A percentile compares a stretch with the other conserved stretches of the same genome.
These are phyloP conservation scores for Datisca glomerata DNA, from an alignment of 306 rosid genomes.

Conservation along the genomic window DNA sequence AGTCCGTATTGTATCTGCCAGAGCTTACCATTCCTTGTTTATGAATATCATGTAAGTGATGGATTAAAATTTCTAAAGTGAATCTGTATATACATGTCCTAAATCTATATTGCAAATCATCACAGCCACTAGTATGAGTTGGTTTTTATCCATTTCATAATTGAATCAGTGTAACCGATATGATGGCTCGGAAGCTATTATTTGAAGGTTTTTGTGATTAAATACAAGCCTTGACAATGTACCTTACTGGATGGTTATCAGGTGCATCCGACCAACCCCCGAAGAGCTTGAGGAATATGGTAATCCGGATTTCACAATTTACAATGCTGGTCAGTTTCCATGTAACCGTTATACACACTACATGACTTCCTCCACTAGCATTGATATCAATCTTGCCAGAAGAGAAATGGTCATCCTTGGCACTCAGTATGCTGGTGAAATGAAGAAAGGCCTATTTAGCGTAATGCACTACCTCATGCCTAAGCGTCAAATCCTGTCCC, in stretches of 20 bases:
- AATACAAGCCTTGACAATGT: background rate
- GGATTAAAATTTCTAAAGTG: too few relatives aligned
- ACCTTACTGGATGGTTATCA: slow-evolving; percentile 55
- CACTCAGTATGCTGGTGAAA: slow-evolving; percentile 91
- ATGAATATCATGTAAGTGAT: slow-evolving; percentile 98
- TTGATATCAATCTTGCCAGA: slow-evolving; percentile 71
- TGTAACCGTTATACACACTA: slow-evolving; percentile 87
- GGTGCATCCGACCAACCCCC: slow-evolving; percentile 86
- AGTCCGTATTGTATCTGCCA: slow-evolving; percentile 76
- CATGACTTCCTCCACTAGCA: slow-evolving; percentile 94
- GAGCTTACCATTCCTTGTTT: slow-evolving; percentile 87
- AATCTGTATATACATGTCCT: too few relatives aligned
- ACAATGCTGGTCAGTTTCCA: slow-evolving; percentile 93
- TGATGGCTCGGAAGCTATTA: too few relatives aligned
- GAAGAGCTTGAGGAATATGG: slow-evolving; percentile 91
- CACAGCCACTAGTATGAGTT: too few relatives aligned
- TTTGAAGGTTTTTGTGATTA: too few relatives aligned
- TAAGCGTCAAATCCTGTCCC: slow-evolving; percentile 60
- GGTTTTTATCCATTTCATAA: too few relatives aligned
- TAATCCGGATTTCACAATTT: slow-evolving; percentile 87
- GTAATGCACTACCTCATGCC: slow-evolving; percentile 96
- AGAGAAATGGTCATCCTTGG: slow-evolving; percentile 96
- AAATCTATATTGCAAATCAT: too few relatives aligned
- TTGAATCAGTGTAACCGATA: too few relatives aligned
- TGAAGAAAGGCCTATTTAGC: slow-evolving; percentile 90